Evolutionary conservation across 257 asterid genomes (phyloP), one percentile per base, ranked within the genome.

Genomic region (Solanum chmielewskii): DNA sequence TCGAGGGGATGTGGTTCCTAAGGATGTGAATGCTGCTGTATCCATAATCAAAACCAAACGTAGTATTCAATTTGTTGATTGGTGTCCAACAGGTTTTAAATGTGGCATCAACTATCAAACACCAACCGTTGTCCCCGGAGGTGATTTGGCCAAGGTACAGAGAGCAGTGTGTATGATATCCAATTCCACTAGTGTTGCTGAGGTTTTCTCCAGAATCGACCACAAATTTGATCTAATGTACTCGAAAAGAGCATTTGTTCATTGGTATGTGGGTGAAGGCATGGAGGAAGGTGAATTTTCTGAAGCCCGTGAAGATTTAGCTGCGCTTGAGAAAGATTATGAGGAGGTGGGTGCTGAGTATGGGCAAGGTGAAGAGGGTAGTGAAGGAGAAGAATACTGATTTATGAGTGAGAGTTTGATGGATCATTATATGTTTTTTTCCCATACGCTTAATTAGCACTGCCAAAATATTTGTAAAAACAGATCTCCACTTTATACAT

Each of bases 211-310:
- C 2, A 44, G 87, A 20, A 85, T 85, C 35, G 87, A 68, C 33
- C 87, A 85, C 81, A 85, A 85, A 52, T 85, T 85, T 7, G 87
- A 85, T 41, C 66, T 85, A 45, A 85, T 85, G 87, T 85, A 85
- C 2, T 41, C 87, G 12, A 85, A 85, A 74, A 85, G 87, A 64
- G 87, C 87, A 9, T 85, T 85, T 85, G 87, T 85, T 44, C 87
- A 85, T 85, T 85, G 87, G 87, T 85, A 85, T 27, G 87, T 85
- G 44, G 87, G 87, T 85, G 87, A 85, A 71, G 87, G 87, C 12
- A 85, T 68, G 87, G 87, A 85, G 68, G 87, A 85, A 42, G 87
- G 87, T 68, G 87, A 85, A 39, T 85, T 85, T 85, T 85, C 87
- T 27, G 87, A 85, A 85, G 87, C 87, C 21, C 81, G 87, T 6